These are phyloP conservation scores for Alternaria sp. DNA, from an alignment of 2,329 filamentous ascomycete species.

Conservation along the genomic window DNA sequence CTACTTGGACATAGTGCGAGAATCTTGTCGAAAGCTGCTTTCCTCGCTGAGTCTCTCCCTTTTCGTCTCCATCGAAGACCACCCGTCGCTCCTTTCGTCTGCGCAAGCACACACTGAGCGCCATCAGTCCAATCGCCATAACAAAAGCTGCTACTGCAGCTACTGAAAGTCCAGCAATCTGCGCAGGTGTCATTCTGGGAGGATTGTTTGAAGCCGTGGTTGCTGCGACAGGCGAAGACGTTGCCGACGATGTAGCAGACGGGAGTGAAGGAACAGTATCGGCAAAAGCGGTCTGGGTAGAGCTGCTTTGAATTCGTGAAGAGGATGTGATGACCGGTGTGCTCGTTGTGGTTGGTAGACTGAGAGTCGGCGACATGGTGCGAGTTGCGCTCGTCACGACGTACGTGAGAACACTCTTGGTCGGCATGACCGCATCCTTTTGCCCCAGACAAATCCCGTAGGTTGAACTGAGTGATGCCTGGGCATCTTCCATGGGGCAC, in stretches of 20 bases:
- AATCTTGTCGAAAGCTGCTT: conserved; percentile 28
- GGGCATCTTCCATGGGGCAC: conserved; percentile 32
- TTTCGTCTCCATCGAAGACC: conserved; percentile 30
- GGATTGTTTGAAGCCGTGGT: conserved; percentile 18
- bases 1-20: conserved; percentile 26
- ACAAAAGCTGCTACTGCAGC: conserved; percentile 46
- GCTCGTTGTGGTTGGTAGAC: conserved; percentile 14
- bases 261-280: conserved; percentile 34
- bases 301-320: conserved; percentile 10
- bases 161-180: conserved; percentile 48
- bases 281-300: conserved; percentile 31
- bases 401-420: conserved; percentile 41
- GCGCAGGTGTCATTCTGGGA: conserved; percentile 44
- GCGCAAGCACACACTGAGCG: conserved; percentile 44
- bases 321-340: conserved; percentile 20
- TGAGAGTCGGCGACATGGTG: conserved; percentile 19
- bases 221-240: conserved; percentile 18
- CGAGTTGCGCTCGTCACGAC: conserved; percentile 29
- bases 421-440: conserved; percentile 44
- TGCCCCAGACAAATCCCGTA: conserved; percentile 48
- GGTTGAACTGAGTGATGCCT: conserved; percentile 25
- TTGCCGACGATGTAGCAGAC: conserved; percentile 27
- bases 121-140: conserved; percentile 48
- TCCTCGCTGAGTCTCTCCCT: conserved; percentile 11
- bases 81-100: conserved; percentile 40